phyloP scores from a whole-genome alignment of 805 yeast genomes.

The Ogataea ganodermae region DNA sequence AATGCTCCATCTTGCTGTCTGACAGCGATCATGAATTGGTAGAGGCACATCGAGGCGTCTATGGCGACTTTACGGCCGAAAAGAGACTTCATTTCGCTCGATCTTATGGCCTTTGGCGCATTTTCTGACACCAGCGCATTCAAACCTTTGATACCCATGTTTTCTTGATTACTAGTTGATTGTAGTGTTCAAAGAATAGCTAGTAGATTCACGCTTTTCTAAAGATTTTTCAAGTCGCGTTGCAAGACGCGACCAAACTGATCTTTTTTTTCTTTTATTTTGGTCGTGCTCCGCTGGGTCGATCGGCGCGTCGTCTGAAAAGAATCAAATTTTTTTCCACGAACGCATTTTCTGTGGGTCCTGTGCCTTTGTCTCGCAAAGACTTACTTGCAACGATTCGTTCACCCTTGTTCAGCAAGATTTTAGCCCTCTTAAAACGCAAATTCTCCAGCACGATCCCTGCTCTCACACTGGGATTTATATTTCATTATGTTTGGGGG shows the following conservation, averaged over 20 bases:
- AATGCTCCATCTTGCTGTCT: constrained; percentile 97
- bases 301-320: not conserved
- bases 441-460: not conserved
- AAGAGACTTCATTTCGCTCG: constrained; percentile 78
- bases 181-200: not conserved
- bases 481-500: constrained; percentile 8
- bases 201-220: too few species aligned
- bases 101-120: constrained; percentile 79
- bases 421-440: not conserved
- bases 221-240: not conserved
- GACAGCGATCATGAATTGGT: constrained; percentile 94
- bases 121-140: constrained; percentile 86
- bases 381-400: not conserved
- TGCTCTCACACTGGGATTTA: not conserved
- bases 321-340: constrained; percentile 3
- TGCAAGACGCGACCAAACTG: not conserved
- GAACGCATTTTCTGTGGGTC: constrained; percentile 4
- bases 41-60: constrained; percentile 94
- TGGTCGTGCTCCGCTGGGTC: too few species aligned
- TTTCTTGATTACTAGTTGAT: not conserved
- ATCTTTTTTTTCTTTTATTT: not conserved
- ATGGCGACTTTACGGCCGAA: constrained; percentile 98
- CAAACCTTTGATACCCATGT: constrained; percentile 60
- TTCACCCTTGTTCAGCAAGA: not conserved
- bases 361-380: not conserved